A percentile compares a stretch with the other conserved stretches of the same genome.
Evolutionary conservation across 2,329 filamentous ascomycete genomes (phyloP).

Genomic region (Paecilomyces fulvus): DNA sequence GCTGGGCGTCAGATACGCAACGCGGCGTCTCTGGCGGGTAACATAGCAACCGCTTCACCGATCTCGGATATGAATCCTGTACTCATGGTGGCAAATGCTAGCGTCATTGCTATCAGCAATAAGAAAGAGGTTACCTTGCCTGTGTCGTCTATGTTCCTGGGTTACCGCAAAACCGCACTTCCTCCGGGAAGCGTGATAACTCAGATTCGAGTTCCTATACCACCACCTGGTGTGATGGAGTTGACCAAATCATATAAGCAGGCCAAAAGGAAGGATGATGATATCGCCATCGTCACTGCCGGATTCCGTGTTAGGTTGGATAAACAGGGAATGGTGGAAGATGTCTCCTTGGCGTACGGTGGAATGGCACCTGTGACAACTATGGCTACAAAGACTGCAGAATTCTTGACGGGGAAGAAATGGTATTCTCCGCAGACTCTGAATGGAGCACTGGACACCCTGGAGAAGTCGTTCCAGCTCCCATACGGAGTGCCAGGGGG

Average conservation of each 20-base stretch:
- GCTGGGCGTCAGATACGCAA: slow-evolving; percentile 86
- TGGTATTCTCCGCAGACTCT: slow-evolving; percentile 67
- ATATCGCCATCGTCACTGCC: slow-evolving; percentile 83
- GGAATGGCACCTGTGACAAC: slow-evolving; percentile 81
- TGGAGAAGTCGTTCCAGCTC: slow-evolving; percentile 74
- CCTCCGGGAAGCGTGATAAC: slow-evolving; percentile 67
- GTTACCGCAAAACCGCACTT: slow-evolving; percentile 69
- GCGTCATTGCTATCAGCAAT: slow-evolving; percentile 62
- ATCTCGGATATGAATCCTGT: slow-evolving; percentile 87
- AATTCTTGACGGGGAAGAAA: slow-evolving; percentile 61
- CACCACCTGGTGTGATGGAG: slow-evolving; percentile 56
- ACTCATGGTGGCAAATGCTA: slow-evolving; percentile 68
- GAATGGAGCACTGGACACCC: slow-evolving; percentile 68
- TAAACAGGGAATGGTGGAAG: slow-evolving; percentile 55
- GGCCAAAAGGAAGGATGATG: slow-evolving; percentile 82
- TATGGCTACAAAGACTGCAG: slow-evolving; percentile 60
- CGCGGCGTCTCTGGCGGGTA: slow-evolving; percentile 78
- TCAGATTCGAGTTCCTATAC: slow-evolving; percentile 66
- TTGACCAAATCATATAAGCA: slow-evolving; percentile 81
- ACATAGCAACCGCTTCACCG: slow-evolving; percentile 75
- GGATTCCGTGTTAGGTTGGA: slow-evolving; percentile 62
- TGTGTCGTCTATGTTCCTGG: slow-evolving; percentile 76
- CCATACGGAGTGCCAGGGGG: slow-evolving; percentile 76
- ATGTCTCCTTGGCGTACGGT: slow-evolving; percentile 69
- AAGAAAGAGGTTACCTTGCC: slow-evolving; percentile 62